Percentiles rank a stretch among this genome's conserved stretches.
Evolutionary conservation across 2,329 filamentous ascomycete genomes (phyloP).

Genomic region (Colletotrichum brevisporum): DNA sequence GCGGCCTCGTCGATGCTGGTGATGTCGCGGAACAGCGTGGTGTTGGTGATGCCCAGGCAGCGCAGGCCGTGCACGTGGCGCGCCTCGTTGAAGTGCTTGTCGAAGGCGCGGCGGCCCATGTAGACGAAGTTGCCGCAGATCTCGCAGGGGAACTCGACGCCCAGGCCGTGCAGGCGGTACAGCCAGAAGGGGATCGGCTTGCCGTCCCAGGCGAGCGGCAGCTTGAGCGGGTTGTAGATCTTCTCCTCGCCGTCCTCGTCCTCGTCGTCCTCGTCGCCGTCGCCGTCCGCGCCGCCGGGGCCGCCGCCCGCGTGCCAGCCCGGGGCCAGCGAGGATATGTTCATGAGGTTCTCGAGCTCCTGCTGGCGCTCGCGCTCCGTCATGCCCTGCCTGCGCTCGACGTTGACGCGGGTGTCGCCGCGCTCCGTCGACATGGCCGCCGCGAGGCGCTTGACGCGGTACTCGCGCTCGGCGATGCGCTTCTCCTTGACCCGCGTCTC

Average conservation of each 20-base stretch:
- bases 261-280: constrained; percentile 74
- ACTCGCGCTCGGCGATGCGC: constrained; percentile 90
- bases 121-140: constrained; percentile 99
- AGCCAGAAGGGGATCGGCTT: constrained; percentile 99
- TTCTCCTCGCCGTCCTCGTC: constrained; percentile 86
- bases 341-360: constrained; percentile 89
- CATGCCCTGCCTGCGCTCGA: constrained; percentile 97
- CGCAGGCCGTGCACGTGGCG: constrained; percentile 94
- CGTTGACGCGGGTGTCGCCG: constrained; percentile 91
- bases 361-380: constrained; percentile 95
- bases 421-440: constrained; percentile 89
- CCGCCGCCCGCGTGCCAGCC: constrained; percentile 43
- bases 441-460: constrained; percentile 83
- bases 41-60: constrained; percentile 93
- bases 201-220: constrained; percentile 97
- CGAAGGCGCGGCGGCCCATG: constrained; percentile 95
- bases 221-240: constrained; percentile 96
- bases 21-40: constrained; percentile 92
- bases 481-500: constrained; percentile 83
- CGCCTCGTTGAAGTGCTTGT: constrained; percentile 98
- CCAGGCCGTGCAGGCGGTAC: constrained; percentile 95
- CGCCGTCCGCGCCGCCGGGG: constrained; percentile 48
- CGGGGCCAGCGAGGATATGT: constrained; percentile 62
- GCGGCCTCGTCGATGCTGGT: constrained; percentile 91
- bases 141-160: constrained; percentile 95